Percentiles rank a stretch among this genome's conserved stretches.
These are phyloP conservation scores for Leccinum subatratum DNA, from an alignment of 1,284 basidiomycete species.

Conservation along the genomic window DNA sequence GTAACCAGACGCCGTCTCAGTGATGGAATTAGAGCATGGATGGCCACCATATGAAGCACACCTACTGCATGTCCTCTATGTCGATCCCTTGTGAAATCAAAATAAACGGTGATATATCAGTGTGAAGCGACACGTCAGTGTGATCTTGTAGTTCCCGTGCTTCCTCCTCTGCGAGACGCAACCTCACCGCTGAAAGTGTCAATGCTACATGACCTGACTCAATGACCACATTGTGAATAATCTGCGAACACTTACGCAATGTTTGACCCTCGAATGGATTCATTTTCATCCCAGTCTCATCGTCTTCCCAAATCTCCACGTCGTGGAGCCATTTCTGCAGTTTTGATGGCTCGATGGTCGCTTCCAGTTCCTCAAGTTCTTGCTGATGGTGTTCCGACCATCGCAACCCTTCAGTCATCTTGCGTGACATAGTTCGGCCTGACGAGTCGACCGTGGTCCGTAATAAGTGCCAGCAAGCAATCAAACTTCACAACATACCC, in stretches of 20 bases:
- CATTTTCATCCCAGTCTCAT: neutral
- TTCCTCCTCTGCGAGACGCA: slow-evolving; percentile 4
- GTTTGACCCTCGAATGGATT: slow-evolving; percentile 14
- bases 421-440: slow-evolving; percentile 1
- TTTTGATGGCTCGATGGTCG: neutral
- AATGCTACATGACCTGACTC: neutral
- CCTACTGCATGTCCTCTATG: neutral
- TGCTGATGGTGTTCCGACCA: neutral
- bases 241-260: neutral
- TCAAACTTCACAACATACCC: neutral
- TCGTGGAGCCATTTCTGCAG: neutral
- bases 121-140: slow-evolving; percentile 2
- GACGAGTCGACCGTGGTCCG: no score
- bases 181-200: slow-evolving; percentile 2
- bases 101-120: slow-evolving; percentile 4
- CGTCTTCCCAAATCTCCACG: neutral
- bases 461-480: neutral
- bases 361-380: neutral
- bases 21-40: no score
- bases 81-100: slow-evolving; percentile 5
- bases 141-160: neutral
- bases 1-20: neutral
- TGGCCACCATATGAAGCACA: neutral
- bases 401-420: neutral
- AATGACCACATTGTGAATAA: no score